Evolutionary conservation across 73 alveolate species (phyloP).

Genomic region (Tetrahymena thermophila): DNA sequence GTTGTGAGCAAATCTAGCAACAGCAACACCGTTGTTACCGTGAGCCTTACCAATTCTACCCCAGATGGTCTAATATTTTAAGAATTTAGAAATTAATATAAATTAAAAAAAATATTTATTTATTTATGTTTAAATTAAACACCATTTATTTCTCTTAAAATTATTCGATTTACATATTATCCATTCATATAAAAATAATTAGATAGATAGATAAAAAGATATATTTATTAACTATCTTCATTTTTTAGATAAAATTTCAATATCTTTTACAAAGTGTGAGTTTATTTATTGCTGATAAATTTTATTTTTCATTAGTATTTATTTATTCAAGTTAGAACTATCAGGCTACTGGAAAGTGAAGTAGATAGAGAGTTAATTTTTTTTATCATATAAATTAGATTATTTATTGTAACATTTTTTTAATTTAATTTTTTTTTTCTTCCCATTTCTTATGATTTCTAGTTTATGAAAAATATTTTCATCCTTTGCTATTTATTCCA

Average conservation of each 20-base stretch:
- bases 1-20: constrained; percentile 78
- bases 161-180: background rate
- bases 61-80: constrained; percentile 63
- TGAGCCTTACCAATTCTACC: constrained; percentile 84
- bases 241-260: too few species aligned
- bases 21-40: constrained; percentile 84
- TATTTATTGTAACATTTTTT: too few species aligned
- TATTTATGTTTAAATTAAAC: background rate
- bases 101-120: too few species aligned
- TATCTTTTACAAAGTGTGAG: too few species aligned
- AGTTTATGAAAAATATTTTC: background rate
- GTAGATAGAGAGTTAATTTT: too few species aligned
- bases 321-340: background rate
- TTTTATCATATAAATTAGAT: background rate
- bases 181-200: background rate
- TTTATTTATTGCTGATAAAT: background rate
- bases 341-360: background rate
- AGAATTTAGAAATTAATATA: background rate
- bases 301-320: background rate
- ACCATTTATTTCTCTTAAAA: background rate
- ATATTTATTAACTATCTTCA: too few species aligned
- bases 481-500: background rate
- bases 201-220: too few species aligned
- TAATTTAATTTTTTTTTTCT: too few species aligned
- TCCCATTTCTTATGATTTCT: background rate